These are phyloP conservation scores for Zygotorulaspora sp. DNA, from an alignment of 805 yeast species.

Conservation along the genomic window DNA sequence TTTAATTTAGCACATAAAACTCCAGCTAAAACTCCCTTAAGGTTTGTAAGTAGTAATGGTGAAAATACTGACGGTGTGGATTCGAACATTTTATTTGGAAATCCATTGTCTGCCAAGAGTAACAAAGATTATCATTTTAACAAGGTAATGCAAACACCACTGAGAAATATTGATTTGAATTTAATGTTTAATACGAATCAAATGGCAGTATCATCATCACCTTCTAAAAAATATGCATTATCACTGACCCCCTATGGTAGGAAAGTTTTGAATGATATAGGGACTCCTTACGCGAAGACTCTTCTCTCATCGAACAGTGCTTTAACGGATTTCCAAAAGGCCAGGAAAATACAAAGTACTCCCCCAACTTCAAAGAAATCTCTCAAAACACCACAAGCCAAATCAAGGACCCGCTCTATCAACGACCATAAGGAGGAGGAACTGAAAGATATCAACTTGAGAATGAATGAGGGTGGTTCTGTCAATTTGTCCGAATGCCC, in stretches of 20 bases:
- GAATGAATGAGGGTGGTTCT: neutral
- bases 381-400: constrained; percentile 10
- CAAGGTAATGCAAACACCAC: constrained; percentile 25
- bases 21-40: constrained; percentile 35
- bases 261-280: constrained; percentile 29
- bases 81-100: constrained; percentile 8
- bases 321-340: constrained; percentile 32
- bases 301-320: constrained; percentile 31
- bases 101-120: constrained; percentile 3
- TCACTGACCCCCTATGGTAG: constrained; percentile 36
- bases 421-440: neutral
- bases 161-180: constrained; percentile 32
- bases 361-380: constrained; percentile 12
- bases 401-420: neutral
- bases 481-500: neutral
- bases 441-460: neutral
- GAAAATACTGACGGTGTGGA: constrained; percentile 3
- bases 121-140: constrained; percentile 1
- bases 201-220: constrained; percentile 25
- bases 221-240: constrained; percentile 27
- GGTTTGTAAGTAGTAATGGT: constrained; percentile 20
- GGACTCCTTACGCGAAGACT: constrained; percentile 30
- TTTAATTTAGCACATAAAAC: constrained; percentile 33
- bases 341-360: constrained; percentile 26
- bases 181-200: constrained; percentile 31